Conservation (phyloP, 2,329 filamentous ascomycete species). For the Epichloe coenophiala region DNA sequence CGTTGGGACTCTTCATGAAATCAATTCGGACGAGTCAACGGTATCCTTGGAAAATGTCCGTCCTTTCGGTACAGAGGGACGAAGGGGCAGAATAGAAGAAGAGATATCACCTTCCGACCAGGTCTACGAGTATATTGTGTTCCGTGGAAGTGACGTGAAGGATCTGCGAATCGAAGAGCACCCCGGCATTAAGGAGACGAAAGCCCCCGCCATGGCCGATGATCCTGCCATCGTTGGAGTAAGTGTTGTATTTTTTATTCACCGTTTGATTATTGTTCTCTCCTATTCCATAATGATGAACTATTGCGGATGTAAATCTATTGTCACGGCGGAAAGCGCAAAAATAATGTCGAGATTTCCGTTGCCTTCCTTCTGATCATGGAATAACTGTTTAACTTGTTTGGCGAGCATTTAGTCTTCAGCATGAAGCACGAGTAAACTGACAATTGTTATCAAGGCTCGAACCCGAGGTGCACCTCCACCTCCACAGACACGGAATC, state of each 20-base stretch:
- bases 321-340: conserved; percentile 80
- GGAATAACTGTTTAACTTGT: conserved; percentile 5
- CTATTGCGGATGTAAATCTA: conserved; percentile 91
- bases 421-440: conserved; percentile 1
- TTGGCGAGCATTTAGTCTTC: not conserved
- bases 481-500: conserved; percentile 17
- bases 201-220: conserved; percentile 69
- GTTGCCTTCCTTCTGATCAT: conserved; percentile 99
- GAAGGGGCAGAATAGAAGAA: conserved; percentile 62
- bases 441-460: conserved; percentile 22
- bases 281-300: conserved; percentile 60
- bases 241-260: conserved; percentile 36
- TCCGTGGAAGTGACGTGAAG: conserved; percentile 96
- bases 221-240: conserved; percentile 95
- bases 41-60: conserved; percentile 94
- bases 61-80: conserved; percentile 88
- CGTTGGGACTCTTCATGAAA: conserved; percentile 89
- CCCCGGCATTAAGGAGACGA: conserved; percentile 58
- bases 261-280: conserved; percentile 5
- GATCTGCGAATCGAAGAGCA: conserved; percentile 87
- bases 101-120: conserved; percentile 76
- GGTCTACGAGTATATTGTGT: conserved; percentile 97
- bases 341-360: conserved; percentile 93
- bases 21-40: conserved; percentile 93
- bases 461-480: conserved; percentile 23